Base-by-base conservation (phyloP, 2,329 filamentous ascomycete genomes). In the Aspergillus ochraceoroseus region DNA sequence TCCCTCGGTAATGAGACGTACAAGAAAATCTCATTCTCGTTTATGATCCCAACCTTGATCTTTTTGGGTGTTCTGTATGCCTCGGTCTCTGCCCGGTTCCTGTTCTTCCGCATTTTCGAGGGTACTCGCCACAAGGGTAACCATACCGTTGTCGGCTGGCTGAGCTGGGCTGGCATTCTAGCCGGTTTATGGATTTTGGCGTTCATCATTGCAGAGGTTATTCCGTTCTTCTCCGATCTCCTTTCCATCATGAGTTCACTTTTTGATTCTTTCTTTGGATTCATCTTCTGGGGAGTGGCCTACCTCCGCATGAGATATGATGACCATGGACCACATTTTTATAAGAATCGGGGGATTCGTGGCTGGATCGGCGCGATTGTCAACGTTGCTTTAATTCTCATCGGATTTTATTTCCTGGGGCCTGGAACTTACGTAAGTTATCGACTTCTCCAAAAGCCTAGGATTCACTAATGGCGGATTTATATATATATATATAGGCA, bases 11-110 rank as follows among this genome's bases (percentile, higher is more conserved):
- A 85, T 32, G 72, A 77, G 13, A 49, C 83, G 2, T 92, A 83
- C 69, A 88, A 92, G 70, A 95, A 95, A 70, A 75, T 92, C 2
- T 78, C 86, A 0, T 95, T 94, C 66, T 88, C 84, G 8, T 94
- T 95, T 70, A 95, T 95, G 88, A 84, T 95, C 20, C 89, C 89
- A 0, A 95, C 89, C 0, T 75, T 95, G 50, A 87, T 95, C 58
- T 95, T 95, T 70, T 68, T 95, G 3, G 89, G 89, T 5, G 87
- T 94, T 0, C 67, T 95, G 12, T 95, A 95, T 61, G 88, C 89
- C 9, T 92, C 86, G 0, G 87, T 95, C 1, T 89, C 87, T 3
- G 84, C 85, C 1, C 83, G 89, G 19, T 95, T 95, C 68, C 71
- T 95, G 56, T 94, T 95, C 70, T 94, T 95, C 76, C 85, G 87